These are phyloP conservation scores for Arctium minus DNA, from an alignment of 129 eudicot species.

Conservation along the genomic window DNA sequence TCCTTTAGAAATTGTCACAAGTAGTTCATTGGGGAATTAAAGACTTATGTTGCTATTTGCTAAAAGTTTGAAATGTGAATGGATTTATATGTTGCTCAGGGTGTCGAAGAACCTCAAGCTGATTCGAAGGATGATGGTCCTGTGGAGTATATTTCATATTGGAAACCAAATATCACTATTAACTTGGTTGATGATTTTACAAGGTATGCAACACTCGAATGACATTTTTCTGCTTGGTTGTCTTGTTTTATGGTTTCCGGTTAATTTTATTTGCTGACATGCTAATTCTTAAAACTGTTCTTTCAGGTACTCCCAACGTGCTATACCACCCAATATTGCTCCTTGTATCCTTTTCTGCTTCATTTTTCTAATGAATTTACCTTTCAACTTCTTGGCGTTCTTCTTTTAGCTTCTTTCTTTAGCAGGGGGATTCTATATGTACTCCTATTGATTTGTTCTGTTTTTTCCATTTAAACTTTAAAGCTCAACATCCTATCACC, in stretches of 20 bases:
- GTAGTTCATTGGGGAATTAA: constrained; percentile 1
- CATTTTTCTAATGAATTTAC: not conserved
- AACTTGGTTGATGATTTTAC: constrained; percentile 96
- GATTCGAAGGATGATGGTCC: constrained; percentile 72
- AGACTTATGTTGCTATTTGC: not conserved
- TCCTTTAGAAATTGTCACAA: not conserved
- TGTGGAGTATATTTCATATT: constrained; percentile 76
- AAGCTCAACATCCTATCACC: not conserved
- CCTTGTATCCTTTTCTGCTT: constrained; percentile 75
- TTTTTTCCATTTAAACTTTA: not conserved
- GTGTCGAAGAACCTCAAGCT: constrained; percentile 45
- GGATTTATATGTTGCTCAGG: constrained; percentile 41
- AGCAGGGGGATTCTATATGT: not conserved
- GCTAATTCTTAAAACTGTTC: not conserved
- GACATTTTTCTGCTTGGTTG: not conserved
- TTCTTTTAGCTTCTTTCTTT: not conserved
- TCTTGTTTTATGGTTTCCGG: not conserved
- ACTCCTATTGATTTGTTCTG: not conserved
- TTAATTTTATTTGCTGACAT: constrained; percentile 2
- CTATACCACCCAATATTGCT: constrained; percentile 79
- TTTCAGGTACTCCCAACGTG: constrained; percentile 66
- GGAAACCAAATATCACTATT: constrained; percentile 95
- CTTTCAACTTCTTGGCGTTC: not conserved
- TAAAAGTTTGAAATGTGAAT: not conserved
- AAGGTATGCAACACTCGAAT: constrained; percentile 30